These are phyloP conservation scores for Apiotrichum gracile DNA, from an alignment of 1,284 basidiomycete species.

Conservation along the genomic window DNA sequence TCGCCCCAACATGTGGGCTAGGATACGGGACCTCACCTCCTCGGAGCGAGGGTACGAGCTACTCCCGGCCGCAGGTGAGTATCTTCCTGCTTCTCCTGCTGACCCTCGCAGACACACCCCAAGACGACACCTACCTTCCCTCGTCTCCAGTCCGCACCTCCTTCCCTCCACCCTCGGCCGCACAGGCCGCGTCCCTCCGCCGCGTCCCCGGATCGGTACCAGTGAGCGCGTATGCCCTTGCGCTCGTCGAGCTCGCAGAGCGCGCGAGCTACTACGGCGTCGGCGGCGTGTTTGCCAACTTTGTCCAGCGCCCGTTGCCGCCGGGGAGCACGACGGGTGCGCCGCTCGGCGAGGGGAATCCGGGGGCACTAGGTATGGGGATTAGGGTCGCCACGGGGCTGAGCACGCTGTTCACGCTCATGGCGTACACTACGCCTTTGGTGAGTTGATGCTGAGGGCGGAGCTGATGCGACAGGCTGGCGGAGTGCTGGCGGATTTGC, in stretches of 20 bases:
- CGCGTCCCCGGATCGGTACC: constrained; percentile 18
- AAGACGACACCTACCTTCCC: too few relatives aligned
- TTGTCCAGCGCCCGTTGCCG: constrained; percentile 24
- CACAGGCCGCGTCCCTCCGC: constrained; percentile 6
- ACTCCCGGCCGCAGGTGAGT: too few relatives aligned
- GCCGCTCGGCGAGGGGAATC: constrained; percentile 10
- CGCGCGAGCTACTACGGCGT: constrained; percentile 30
- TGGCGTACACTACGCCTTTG: constrained; percentile 20
- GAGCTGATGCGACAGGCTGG: constrained; percentile 12
- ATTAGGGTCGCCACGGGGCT: constrained; percentile 20
- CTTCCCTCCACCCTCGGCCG: background rate
- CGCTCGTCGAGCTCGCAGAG: constrained; percentile 28
- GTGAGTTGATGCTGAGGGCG: constrained; percentile 5
- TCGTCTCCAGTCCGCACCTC: too few relatives aligned
- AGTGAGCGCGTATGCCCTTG: constrained; percentile 18
- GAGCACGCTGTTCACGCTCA: constrained; percentile 17
- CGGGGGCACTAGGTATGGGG: constrained; percentile 23
- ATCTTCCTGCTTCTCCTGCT: too few relatives aligned
- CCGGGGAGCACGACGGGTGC: constrained; percentile 17
- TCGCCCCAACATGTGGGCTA: too few relatives aligned
- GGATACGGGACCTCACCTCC: too few relatives aligned
- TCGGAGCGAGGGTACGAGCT: too few relatives aligned
- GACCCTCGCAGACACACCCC: too few relatives aligned
- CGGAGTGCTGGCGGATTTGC: constrained; percentile 17
- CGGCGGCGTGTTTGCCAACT: constrained; percentile 21